Percentiles rank a stretch among this genome's conserved stretches.
These are phyloP conservation scores for Closterium sp. DNA, from an alignment of 139 green algal species.

Conservation along the genomic window DNA sequence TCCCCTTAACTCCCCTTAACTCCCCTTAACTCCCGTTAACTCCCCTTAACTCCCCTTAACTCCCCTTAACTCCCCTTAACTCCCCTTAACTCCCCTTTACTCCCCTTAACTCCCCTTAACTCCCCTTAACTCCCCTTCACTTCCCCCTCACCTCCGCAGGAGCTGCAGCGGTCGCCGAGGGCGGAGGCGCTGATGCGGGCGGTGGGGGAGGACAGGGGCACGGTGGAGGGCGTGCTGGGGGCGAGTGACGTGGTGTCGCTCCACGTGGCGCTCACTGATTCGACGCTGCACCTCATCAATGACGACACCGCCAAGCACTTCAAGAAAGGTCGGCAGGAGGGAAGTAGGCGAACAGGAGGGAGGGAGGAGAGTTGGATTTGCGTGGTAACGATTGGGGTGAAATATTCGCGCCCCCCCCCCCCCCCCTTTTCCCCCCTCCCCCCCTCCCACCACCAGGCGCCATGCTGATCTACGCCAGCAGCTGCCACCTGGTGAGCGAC, in stretches of 20 bases:
- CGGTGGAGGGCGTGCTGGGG: background rate
- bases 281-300: slow-evolving; percentile 43
- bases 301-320: slow-evolving; percentile 11
- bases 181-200: background rate
- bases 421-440: too few relatives aligned
- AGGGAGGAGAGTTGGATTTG: too few relatives aligned
- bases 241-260: slow-evolving; percentile 43
- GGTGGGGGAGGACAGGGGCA: background rate
- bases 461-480: slow-evolving; percentile 33
- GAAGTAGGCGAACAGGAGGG: background rate
- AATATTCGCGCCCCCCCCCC: too few relatives aligned
- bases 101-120: too few relatives aligned
- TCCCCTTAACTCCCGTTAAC: too few relatives aligned
- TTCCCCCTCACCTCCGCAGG: background rate
- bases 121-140: too few relatives aligned
- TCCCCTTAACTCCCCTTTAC: too few relatives aligned
- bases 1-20: too few relatives aligned
- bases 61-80: too few relatives aligned
- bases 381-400: too few relatives aligned
- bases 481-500: slow-evolving; percentile 32
- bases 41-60: too few relatives aligned
- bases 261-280: slow-evolving; percentile 32
- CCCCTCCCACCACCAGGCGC: background rate
- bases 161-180: background rate
- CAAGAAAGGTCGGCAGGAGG: slow-evolving; percentile 24